These are phyloP conservation scores for Blepharisma stoltei DNA, from an alignment of 73 alveolate species.

Conservation along the genomic window DNA sequence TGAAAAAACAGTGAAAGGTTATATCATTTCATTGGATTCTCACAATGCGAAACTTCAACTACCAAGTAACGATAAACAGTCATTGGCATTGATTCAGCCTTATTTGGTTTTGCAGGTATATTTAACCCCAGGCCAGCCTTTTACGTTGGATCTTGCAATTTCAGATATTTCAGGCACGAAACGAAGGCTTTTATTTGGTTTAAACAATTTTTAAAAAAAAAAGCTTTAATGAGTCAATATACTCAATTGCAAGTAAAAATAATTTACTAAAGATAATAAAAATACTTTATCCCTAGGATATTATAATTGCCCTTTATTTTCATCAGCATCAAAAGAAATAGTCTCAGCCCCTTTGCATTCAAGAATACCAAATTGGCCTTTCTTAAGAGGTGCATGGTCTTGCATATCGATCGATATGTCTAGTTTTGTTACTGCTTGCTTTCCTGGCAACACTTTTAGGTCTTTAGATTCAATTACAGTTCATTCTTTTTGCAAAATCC, in stretches of 20 bases:
- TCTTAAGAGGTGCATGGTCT: conserved; percentile 7
- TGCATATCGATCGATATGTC: background rate
- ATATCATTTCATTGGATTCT: background rate
- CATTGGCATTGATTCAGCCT: background rate
- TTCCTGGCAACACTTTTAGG: conserved; percentile 18
- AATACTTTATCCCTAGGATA: too few relatives aligned
- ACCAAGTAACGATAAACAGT: background rate
- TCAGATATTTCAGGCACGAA: background rate
- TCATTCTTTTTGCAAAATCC: conserved; percentile 1
- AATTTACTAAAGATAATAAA: too few relatives aligned
- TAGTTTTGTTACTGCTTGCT: background rate
- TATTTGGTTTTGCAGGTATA: background rate
- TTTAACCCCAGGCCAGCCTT: background rate
- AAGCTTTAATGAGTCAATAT: too few relatives aligned
- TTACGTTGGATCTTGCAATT: background rate
- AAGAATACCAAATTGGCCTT: conserved; percentile 25
- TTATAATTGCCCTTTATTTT: too few relatives aligned
- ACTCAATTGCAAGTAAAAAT: too few relatives aligned
- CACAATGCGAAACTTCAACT: background rate
- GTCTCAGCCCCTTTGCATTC: background rate
- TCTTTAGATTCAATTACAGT: conserved; percentile 14
- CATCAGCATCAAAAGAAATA: conserved; percentile 16
- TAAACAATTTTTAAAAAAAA: too few relatives aligned
- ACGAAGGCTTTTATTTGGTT: background rate
- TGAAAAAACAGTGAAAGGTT: conserved; percentile 13